Evolutionary conservation across 306 rosid species (phyloP), one percentile per base, ranked within the genome.

Genomic region (Fagus crenata): DNA sequence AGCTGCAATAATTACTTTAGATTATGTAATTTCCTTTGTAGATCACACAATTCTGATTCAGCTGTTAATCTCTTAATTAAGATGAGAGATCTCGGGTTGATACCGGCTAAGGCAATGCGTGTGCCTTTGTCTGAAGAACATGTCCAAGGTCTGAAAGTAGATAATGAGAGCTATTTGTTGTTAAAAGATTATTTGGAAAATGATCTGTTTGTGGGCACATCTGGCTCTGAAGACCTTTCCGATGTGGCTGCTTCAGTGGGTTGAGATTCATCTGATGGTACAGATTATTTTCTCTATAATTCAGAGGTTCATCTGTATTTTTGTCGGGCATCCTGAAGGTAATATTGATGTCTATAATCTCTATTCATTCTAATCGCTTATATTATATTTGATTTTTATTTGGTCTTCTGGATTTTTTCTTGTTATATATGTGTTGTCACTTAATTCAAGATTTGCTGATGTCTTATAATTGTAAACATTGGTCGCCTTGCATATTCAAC

Each of bases 11-110:
- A 83, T 76, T 83, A 86, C 78, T 75, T 69, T 54, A 71, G 80
- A 77, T 46, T 89, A 46, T 79, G 71, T 71, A 84, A 83, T 67
- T 73, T 84, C 42, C 53, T 67, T 28, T 49, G 77, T 17, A 73
- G 80, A 59, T 78, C 81, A 18, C 14, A 56, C 77, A 14, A 58
- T 59, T 75, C 56, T 60, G 36, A 22, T 79, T 78, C 80, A 35
- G 32, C 49, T 69, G 46, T 73, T 67, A 49, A 53, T 41, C 72
- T 86, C 84, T 80, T 89, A 77, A 56, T 69, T 83, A 82, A 84
- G 86, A 87, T 87, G 90, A 78, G 79, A 72, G 80, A 60, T 82
- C 75, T 91, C 76, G 87, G 80, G 64, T 86, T 89, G 73, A 67
- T 89, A 77, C 82, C 93, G 65, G 65, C 77, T 15, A 69, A 73